Evolutionary conservation across 1,139 yeast genomes (phyloP).

Genomic region (Kodamaea ohmeri): DNA sequence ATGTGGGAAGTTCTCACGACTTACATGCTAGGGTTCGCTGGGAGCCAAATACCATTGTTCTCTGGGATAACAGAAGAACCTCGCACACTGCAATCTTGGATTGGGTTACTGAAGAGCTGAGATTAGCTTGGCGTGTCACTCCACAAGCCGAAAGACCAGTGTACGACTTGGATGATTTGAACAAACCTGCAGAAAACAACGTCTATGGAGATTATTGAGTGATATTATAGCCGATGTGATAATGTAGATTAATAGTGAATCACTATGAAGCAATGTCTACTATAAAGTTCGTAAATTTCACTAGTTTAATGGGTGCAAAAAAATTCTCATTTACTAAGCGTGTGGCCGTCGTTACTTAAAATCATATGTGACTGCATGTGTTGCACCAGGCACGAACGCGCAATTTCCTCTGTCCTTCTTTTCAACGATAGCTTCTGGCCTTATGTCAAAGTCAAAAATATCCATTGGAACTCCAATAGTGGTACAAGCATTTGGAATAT

Average conservation of each 20-base stretch:
- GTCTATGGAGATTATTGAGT: constrained; percentile 11
- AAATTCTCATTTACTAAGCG: too few species aligned
- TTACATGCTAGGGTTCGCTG: constrained; percentile 57
- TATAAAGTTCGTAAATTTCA: too few species aligned
- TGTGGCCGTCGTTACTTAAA: constrained; percentile 11
- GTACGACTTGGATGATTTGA: constrained; percentile 21
- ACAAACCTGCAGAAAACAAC: constrained; percentile 14
- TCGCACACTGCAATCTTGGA: constrained; percentile 26
- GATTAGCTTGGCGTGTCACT: constrained; percentile 27
- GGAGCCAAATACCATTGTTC: constrained; percentile 42
- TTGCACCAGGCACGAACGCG: constrained; percentile 30
- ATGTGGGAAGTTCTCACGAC: constrained; percentile 40
- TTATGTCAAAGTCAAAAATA: constrained; percentile 47
- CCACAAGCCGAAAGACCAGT: constrained; percentile 28
- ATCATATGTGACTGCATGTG: constrained; percentile 13
- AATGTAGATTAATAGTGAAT: too few species aligned
- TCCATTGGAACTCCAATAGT: constrained; percentile 51
- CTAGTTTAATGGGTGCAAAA: too few species aligned
- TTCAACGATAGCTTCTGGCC: constrained; percentile 33
- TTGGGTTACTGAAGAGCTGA: constrained; percentile 21
- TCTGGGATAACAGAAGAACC: constrained; percentile 27
- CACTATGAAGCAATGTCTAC: too few species aligned
- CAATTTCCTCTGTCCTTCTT: constrained; percentile 34
- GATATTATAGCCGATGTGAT: too few species aligned
- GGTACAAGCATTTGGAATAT: constrained; percentile 51